Evolutionary conservation across 352 stramenopile species (phyloP).

Genomic region (Phytopythium chamaehyphon): DNA sequence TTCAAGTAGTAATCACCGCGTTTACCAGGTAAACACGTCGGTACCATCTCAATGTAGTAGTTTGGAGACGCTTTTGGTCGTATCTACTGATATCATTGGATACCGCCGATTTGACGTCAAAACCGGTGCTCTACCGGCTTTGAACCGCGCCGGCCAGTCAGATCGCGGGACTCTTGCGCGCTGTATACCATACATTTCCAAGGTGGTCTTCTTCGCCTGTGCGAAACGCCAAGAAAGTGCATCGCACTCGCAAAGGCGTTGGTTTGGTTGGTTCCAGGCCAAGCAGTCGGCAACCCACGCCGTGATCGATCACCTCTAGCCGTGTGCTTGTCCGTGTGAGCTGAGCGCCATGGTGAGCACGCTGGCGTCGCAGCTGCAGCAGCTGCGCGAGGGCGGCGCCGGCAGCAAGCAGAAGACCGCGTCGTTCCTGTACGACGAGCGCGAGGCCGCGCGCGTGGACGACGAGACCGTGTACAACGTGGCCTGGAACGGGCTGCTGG

Average conservation of each 20-base stretch:
- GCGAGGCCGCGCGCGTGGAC: constrained; percentile 76
- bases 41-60: too few species aligned
- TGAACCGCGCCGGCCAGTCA: constrained; percentile 24
- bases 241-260: too few species aligned
- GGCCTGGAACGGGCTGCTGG: constrained; percentile 75
- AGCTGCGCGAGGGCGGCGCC: constrained; percentile 69
- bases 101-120: too few species aligned
- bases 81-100: too few species aligned
- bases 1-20: constrained; percentile 9
- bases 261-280: constrained; percentile 3
- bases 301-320: too few species aligned
- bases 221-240: constrained; percentile 11
- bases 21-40: neutral
- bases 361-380: constrained; percentile 74
- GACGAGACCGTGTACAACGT: constrained; percentile 84
- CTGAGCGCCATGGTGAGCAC: constrained; percentile 49
- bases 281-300: too few species aligned
- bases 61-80: too few species aligned
- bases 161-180: constrained; percentile 4
- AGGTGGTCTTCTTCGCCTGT: constrained; percentile 9
- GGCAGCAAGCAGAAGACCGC: constrained; percentile 79
- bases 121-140: too few species aligned
- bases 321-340: too few species aligned
- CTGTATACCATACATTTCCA: constrained; percentile 30
- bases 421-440: constrained; percentile 83